These are phyloP conservation scores for Litchi chinensis DNA, from an alignment of 345 rosid species.

Conservation along the genomic window DNA sequence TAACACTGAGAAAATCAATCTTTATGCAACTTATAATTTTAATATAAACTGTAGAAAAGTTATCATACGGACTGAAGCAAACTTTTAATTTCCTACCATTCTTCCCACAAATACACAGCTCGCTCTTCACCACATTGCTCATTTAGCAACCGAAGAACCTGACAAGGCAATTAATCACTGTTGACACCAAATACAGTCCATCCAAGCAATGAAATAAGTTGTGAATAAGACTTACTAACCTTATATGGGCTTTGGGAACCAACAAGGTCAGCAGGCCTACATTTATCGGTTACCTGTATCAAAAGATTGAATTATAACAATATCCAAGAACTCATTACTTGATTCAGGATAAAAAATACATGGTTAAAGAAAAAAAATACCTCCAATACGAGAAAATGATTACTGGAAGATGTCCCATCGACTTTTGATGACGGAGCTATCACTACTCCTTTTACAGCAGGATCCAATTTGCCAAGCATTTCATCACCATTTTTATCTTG, in stretches of 20 bases:
- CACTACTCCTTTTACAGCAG: conserved; percentile 29
- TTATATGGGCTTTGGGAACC: conserved; percentile 54
- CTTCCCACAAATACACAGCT: conserved; percentile 74
- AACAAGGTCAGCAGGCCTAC: conserved; percentile 36
- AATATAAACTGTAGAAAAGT: background rate
- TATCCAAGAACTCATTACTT: conserved; percentile 7
- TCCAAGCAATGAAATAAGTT: conserved; percentile 8
- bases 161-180: conserved; percentile 30
- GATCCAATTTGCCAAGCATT: conserved; percentile 17
- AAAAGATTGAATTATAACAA: conserved; percentile 17
- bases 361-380: conserved; percentile 33
- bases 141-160: conserved; percentile 91
- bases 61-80: conserved; percentile 9
- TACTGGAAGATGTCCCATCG: conserved; percentile 31
- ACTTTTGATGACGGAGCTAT: conserved; percentile 27
- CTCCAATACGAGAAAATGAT: conserved; percentile 87
- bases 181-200: conserved; percentile 17
- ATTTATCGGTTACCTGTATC: conserved; percentile 77
- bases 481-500: conserved; percentile 34
- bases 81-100: conserved; percentile 55
- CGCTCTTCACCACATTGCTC: conserved; percentile 87
- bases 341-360: conserved; percentile 5
- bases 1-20: conserved; percentile 20
- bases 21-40: background rate
- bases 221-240: conserved; percentile 45